Percentiles rank a stretch among this genome's conserved stretches.
These are phyloP conservation scores for Brassica nigra DNA, from an alignment of 345 rosid genomes.

Conservation along the genomic window DNA sequence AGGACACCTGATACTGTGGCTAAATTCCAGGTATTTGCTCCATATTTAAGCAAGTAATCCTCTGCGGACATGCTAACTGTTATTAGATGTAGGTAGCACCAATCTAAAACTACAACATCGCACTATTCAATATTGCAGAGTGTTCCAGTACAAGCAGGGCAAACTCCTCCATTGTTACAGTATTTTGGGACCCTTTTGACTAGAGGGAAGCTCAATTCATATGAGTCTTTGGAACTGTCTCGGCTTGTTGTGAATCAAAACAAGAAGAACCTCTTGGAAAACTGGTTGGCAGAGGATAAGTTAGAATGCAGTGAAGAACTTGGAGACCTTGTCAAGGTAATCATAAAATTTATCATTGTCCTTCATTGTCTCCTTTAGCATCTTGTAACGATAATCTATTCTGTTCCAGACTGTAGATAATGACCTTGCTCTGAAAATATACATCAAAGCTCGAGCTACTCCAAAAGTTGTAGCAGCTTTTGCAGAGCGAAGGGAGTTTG, in stretches of 20 bases:
- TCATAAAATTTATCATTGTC: conserved; percentile 31
- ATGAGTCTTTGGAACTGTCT: conserved; percentile 96
- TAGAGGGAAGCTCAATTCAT: conserved; percentile 93
- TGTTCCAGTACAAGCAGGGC: conserved; percentile 99
- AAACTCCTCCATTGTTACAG: conserved; percentile 96
- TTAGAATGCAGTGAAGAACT: conserved; percentile 98
- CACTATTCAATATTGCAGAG: conserved; percentile 58
- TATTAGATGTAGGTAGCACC: conserved; percentile 6
- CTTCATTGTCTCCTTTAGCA: conserved; percentile 12
- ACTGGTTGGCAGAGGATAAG: conserved; percentile 99
- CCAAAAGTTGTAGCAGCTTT: conserved; percentile 99
- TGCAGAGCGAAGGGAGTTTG: conserved; percentile 99
- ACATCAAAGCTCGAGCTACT: conserved; percentile 98
- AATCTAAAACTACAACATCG: conserved; percentile 17
- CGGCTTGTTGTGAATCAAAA: conserved; percentile 99
- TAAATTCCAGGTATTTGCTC: conserved; percentile 83
- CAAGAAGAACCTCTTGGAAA: conserved; percentile 98
- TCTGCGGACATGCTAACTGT: not conserved
- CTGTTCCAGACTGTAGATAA: conserved; percentile 92
- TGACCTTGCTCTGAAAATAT: conserved; percentile 97
- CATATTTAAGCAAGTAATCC: conserved; percentile 12
- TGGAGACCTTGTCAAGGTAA: conserved; percentile 99
- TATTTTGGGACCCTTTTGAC: conserved; percentile 98
- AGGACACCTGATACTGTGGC: conserved; percentile 98
- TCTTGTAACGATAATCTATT: conserved; percentile 20